These are phyloP conservation scores for Hyphodiscus sp. DNA, from an alignment of 2,329 filamentous ascomycete genomes.

Conservation along the genomic window DNA sequence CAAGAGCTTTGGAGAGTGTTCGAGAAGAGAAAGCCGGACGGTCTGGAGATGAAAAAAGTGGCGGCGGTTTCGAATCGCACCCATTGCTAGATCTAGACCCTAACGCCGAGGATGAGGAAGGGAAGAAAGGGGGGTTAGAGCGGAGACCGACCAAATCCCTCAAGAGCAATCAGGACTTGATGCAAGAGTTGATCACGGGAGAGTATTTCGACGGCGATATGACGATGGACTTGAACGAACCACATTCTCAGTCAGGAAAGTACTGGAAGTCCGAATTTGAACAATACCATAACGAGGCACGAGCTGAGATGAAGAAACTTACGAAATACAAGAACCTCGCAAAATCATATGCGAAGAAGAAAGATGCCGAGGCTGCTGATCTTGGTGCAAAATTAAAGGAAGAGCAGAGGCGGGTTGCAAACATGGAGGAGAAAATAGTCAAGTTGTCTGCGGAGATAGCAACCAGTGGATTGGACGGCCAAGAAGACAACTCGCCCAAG, in stretches of 20 bases:
- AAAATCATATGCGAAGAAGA: conserved; percentile 72
- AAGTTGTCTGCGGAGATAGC: conserved; percentile 54
- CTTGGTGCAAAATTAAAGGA: conserved; percentile 59
- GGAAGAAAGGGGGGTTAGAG: not conserved
- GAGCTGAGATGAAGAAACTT: conserved; percentile 68
- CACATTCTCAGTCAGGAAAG: conserved; percentile 66
- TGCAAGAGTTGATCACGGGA: conserved; percentile 20
- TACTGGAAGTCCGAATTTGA: conserved; percentile 79
- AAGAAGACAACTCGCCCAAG: conserved; percentile 39
- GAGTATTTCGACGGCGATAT: conserved; percentile 48
- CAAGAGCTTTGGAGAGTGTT: conserved; percentile 40
- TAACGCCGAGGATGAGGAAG: not conserved
- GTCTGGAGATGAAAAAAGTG: not conserved
- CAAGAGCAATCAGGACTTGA: conserved; percentile 11
- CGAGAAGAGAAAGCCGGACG: conserved; percentile 26
- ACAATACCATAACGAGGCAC: conserved; percentile 65
- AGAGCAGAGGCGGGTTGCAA: conserved; percentile 57
- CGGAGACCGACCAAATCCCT: conserved; percentile 3
- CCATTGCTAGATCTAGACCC: conserved; percentile 1
- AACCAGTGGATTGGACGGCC: conserved; percentile 32
- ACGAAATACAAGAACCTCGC: conserved; percentile 74
- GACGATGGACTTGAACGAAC: conserved; percentile 66
- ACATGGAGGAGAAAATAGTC: conserved; percentile 57
- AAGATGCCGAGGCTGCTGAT: conserved; percentile 64
- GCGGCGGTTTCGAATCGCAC: not conserved